These are phyloP conservation scores for Diplotaxis tenuifolia DNA, from an alignment of 345 rosid species.

Conservation along the genomic window DNA sequence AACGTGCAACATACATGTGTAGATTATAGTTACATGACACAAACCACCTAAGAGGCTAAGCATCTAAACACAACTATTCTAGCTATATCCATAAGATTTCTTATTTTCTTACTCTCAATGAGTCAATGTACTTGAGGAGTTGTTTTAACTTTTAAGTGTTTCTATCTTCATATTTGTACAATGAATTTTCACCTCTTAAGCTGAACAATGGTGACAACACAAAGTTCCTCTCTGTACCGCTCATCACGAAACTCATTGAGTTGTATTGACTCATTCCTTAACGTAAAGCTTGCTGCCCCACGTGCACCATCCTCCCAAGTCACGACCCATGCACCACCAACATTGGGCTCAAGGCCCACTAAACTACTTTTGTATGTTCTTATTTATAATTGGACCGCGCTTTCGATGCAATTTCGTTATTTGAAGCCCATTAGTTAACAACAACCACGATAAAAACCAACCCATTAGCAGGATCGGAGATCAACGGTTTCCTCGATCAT, in stretches of 20 bases:
- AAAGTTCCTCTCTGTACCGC: slow-evolving; percentile 59
- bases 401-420: neutral
- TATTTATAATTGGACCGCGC: neutral
- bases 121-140: slow-evolving; percentile 3
- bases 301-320: neutral
- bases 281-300: slow-evolving; percentile 56
- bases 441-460: neutral
- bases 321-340: neutral
- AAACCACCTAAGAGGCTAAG: slow-evolving; percentile 21
- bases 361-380: neutral
- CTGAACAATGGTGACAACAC: slow-evolving; percentile 66
- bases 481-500: too few species aligned
- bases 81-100: slow-evolving; percentile 6
- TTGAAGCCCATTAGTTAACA: neutral
- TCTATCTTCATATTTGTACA: slow-evolving; percentile 38
- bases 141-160: neutral
- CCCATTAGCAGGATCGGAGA: neutral
- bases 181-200: slow-evolving; percentile 76
- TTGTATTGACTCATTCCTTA: slow-evolving; percentile 53
- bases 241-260: slow-evolving; percentile 78
- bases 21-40: slow-evolving; percentile 9
- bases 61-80: slow-evolving; percentile 12
- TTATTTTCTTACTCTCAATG: slow-evolving; percentile 3
- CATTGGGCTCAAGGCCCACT: slow-evolving; percentile 11
- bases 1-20: slow-evolving; percentile 21